phyloP scores from a whole-genome alignment of 2,329 filamentous ascomycete genomes.

The Neophaeococcomyces aloes region DNA sequence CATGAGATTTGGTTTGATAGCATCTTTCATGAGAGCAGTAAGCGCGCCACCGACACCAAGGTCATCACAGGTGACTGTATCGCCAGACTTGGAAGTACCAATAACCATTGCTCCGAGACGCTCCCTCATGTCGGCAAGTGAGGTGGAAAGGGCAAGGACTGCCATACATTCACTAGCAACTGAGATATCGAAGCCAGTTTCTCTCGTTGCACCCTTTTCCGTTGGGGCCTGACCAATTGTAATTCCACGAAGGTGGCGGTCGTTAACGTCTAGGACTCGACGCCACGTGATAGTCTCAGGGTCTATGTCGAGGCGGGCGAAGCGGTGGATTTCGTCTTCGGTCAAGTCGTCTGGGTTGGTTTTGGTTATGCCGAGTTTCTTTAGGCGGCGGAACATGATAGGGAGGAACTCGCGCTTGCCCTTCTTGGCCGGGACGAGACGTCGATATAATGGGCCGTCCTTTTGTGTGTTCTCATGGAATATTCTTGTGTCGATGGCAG shows the following conservation, averaged over 20 bases:
- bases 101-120: conserved; percentile 93
- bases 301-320: conserved; percentile 93
- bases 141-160: conserved; percentile 85
- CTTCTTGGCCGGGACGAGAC: conserved; percentile 81
- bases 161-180: conserved; percentile 98
- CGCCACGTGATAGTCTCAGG: conserved; percentile 96
- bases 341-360: conserved; percentile 85
- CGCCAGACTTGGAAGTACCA: conserved; percentile 71
- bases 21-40: conserved; percentile 91
- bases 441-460: conserved; percentile 74
- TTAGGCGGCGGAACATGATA: conserved; percentile 83
- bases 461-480: conserved; percentile 97
- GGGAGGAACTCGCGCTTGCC: conserved; percentile 78
- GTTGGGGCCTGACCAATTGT: conserved; percentile 81
- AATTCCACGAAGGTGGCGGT: conserved; percentile 80
- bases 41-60: conserved; percentile 85
- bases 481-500: conserved; percentile 93
- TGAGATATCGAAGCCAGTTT: conserved; percentile 95
- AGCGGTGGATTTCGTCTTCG: conserved; percentile 73
- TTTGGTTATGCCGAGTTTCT: conserved; percentile 94
- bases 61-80: conserved; percentile 92
- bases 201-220: conserved; percentile 76
- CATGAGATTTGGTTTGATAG: conserved; percentile 98
- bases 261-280: conserved; percentile 92
- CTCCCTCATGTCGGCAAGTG: conserved; percentile 79